Percentiles rank a stretch among this genome's conserved stretches.
These are phyloP conservation scores for Canna indica DNA, from an alignment of 176 grass and related monocot species.

Conservation along the genomic window DNA sequence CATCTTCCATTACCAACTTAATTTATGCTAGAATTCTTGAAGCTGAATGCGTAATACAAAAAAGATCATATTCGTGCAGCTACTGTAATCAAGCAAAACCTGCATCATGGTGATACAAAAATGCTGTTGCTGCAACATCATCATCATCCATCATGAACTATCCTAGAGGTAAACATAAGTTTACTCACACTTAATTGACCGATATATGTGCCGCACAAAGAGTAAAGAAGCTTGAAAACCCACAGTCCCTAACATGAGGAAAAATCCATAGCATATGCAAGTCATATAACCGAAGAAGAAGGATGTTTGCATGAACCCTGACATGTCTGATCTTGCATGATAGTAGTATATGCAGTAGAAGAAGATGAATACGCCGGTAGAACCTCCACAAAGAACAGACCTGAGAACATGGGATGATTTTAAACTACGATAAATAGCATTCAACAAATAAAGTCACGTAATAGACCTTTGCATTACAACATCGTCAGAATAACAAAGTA, in stretches of 20 bases:
- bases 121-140: background rate
- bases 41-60: background rate
- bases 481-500: background rate
- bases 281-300: conserved; percentile 16
- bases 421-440: background rate
- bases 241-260: conserved; percentile 9
- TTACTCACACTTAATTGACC: conserved; percentile 9
- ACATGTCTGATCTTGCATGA: conserved; percentile 15
- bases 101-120: background rate
- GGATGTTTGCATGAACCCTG: conserved; percentile 13
- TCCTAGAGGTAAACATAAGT: background rate
- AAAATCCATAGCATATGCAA: conserved; percentile 6
- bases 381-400: conserved; percentile 6
- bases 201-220: conserved; percentile 5
- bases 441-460: background rate
- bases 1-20: background rate
- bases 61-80: background rate
- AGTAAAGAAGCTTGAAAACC: conserved; percentile 7
- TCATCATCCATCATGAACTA: background rate
- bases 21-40: background rate
- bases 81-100: background rate
- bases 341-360: conserved; percentile 18
- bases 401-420: background rate
- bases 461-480: background rate
- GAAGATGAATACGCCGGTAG: conserved; percentile 6